Base-by-base conservation (phyloP, 2,329 filamentous ascomycete species). In the Aspergillus neotritici region DNA sequence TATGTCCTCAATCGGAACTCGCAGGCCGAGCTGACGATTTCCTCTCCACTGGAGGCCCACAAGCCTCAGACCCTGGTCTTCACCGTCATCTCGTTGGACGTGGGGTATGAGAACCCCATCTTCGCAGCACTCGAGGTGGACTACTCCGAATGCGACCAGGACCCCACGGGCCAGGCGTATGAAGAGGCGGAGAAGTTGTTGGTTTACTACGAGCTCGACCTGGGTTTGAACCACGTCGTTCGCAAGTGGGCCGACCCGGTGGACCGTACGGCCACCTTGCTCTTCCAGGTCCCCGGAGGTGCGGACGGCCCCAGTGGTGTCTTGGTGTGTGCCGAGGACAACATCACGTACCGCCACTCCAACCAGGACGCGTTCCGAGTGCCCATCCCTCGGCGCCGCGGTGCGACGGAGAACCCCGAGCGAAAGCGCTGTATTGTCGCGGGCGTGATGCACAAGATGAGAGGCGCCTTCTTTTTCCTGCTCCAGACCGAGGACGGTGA, bases 401-500 rank as follows among this genome's bases (percentile, higher is more conserved):
- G 91, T 33, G 81, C 87, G 7, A 93, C 88, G 0, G 94, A 98
- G 65, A 90, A 98, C 60, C 90, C 91, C 0, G 84, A 89, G 47
- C 79, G 94, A 46, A 96, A 95, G 65, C 84, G 93, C 21, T 82
- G 75, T 28, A 93, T 98, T 46, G 83, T 91, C 2, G 80, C 87
- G 3, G 93, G 93, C 38, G 89, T 95, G n/a, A 91, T 97, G 82
- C 93, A 98, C 70, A 94, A 94, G 65, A 83, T 96, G 63, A 91
- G 93, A 58, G 89, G 89, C 21, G 89, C 90, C 2, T 98, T 98
- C 71, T 99, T 98, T 73, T 95, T 97, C 64, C 78, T 99, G 3
- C 72, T 98, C 1, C 93, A 99, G 64, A 89, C 87, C 0, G 93
- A 98, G 45, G 94, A 98, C 63, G 93, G 93, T n/a, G 94, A 98